Evolutionary conservation across 2,329 filamentous ascomycete species (phyloP).

Genomic region (Dactylellina sp.): DNA sequence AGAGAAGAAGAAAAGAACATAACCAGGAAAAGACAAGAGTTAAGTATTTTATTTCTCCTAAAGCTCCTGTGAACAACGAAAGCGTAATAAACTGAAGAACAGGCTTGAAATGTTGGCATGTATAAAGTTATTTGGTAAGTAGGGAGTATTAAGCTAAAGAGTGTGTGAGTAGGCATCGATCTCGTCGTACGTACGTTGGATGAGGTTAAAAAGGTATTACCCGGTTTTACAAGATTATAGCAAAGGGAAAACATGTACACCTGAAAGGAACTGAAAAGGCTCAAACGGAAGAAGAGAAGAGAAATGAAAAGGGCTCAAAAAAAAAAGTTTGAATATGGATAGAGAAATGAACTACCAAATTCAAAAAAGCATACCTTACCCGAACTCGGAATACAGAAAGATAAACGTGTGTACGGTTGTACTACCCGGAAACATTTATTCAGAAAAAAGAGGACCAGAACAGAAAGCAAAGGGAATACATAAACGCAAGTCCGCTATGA

Average conservation of each 20-base stretch:
- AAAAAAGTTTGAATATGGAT: conserved; percentile 44
- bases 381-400: conserved; percentile 27
- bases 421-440: conserved; percentile 40
- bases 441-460: conserved; percentile 6
- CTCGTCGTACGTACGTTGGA: conserved; percentile 54
- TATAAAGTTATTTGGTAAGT: conserved; percentile 34
- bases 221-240: conserved; percentile 27
- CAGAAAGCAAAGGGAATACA: conserved; percentile 29
- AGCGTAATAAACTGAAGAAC: conserved; percentile 44
- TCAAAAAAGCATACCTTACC: conserved; percentile 32
- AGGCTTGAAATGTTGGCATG: conserved; percentile 35
- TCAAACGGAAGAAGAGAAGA: conserved; percentile 15
- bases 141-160: conserved; percentile 26
- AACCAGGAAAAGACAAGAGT: conserved; percentile 37
- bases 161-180: conserved; percentile 53
- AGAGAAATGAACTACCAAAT: conserved; percentile 50
- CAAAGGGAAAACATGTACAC: conserved; percentile 55
- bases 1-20: conserved; percentile 23
- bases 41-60: conserved; percentile 43
- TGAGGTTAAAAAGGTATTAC: conserved; percentile 32
- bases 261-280: conserved; percentile 50
- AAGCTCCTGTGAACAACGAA: conserved; percentile 46
- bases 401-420: conserved; percentile 26
- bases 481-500: conserved; percentile 52
- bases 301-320: conserved; percentile 25